Conservation (phyloP, 192 early-diverging fungal genomes). For the Podila minutissima region DNA sequence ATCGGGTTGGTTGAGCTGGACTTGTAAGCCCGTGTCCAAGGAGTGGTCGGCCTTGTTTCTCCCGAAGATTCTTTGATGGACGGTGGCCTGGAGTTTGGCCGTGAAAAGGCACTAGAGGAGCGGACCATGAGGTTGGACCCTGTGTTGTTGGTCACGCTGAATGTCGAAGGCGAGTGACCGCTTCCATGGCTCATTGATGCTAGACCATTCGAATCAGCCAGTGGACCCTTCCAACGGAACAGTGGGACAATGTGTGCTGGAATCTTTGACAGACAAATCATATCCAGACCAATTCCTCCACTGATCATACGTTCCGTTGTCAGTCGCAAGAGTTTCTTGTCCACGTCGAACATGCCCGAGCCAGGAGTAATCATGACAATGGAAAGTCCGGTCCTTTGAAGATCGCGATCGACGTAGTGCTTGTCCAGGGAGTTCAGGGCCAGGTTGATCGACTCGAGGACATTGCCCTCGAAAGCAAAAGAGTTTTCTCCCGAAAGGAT, state of each 20-base stretch:
- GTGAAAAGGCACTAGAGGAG: slow-evolving; percentile 17
- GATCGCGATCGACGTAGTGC: slow-evolving; percentile 95
- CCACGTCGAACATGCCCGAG: slow-evolving; percentile 89
- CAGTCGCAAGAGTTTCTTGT: slow-evolving; percentile 85
- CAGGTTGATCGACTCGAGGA: slow-evolving; percentile 96
- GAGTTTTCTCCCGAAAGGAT: slow-evolving; percentile 82
- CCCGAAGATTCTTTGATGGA: slow-evolving; percentile 34
- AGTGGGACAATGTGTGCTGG: slow-evolving; percentile 92
- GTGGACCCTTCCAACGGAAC: slow-evolving; percentile 65
- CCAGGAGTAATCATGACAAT: slow-evolving; percentile 92
- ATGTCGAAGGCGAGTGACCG: slow-evolving; percentile 29
- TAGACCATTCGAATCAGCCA: slow-evolving; percentile 27
- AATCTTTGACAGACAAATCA: slow-evolving; percentile 88
- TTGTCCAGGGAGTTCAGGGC: slow-evolving; percentile 95
- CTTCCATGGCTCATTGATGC: slow-evolving; percentile 14
- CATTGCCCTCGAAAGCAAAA: slow-evolving; percentile 90
- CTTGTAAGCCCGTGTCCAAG: slow-evolving; percentile 19
- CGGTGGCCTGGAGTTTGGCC: slow-evolving; percentile 19
- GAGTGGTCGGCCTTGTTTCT: slow-evolving; percentile 16
- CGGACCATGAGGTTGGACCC: slow-evolving; percentile 23
- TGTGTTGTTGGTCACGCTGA: slow-evolving; percentile 16
- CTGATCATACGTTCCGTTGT: slow-evolving; percentile 96
- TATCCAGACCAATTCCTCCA: slow-evolving; percentile 89
- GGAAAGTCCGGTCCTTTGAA: slow-evolving; percentile 88
- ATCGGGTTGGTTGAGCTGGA: slow-evolving; percentile 9